Evolutionary conservation across 2,329 filamentous ascomycete species (phyloP), one percentile per base, ranked within the genome.

Genomic region (Simplicillium aogashimaense): DNA sequence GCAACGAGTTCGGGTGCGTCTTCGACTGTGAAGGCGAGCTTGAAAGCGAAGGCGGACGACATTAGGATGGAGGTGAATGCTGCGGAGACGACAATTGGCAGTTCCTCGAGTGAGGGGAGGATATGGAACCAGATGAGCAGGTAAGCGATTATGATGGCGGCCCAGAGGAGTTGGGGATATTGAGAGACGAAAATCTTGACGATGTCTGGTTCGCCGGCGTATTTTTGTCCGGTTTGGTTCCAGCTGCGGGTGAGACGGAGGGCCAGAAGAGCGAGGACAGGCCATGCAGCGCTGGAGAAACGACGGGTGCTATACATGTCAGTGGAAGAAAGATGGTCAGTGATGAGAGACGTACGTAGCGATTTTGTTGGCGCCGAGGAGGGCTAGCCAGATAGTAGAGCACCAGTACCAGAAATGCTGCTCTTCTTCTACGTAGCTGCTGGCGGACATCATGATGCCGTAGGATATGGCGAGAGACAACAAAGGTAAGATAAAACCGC

Each of bases 331-430:
- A 35, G 29, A n/a, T 13, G 13, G 33, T 29, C 2, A 14, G n/a
- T 12, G 13, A 4, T 17, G n/a, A n/a, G n/a, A n/a, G n/a, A 35
- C 53, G 35, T 47, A 67, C 67, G 60, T 61, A 42, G 54, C 56
- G 35, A 67, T 62, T 53, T 64, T 61, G 48, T 66, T 70, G 33
- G 74, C 47, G 28, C 66, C 68, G 11, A 82, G 61, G 25, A 70
- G 65, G 2, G 67, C 61, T 28, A 83, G 55, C 85, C 85, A 94
- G 7, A 77, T 74, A 0, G 83, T 80, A 0, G 82, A 75, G 2
- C 78, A 64, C 88, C 90, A 97, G 62, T 98, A 97, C 92, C 92
- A 98, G 57, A 95, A 95, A 50, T 97, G 87, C 37, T 98, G 92
- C 59, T 98, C 92, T 63, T 98, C 92, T 60, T 98, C 92, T 2